Base-by-base conservation (phyloP, 1,284 basidiomycete genomes). In the Uromyces viciae-fabae region DNA sequence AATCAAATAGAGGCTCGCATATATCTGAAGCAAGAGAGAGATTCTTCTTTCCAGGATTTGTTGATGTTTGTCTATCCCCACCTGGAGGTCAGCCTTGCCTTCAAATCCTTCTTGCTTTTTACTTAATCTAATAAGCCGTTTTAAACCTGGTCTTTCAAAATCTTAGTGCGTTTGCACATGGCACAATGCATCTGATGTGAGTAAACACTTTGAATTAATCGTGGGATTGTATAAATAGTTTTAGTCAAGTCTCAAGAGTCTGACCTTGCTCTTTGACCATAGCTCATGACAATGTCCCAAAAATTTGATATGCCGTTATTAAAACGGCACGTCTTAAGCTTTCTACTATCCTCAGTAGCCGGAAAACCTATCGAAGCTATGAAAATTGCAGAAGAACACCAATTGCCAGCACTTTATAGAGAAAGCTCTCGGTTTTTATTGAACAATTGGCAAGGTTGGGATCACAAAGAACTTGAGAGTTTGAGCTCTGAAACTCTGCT, bases 201-300 rank as follows among this genome's bases (percentile, higher is more conserved):
- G 69, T 72, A 38, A n/a, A 17, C 38, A 40, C 15, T 17, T n/a
- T 42, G 22, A 17, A 43, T 38, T 11, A 66, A 93, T 92, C 11
- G 94, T 95, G 78, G 92, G 92, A 0, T 96, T 94, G 82, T 81
- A 94, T 93, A 93, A 83, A 95, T 95, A 85, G 94, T 94, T 40
- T 93, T 93, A 84, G 91, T 25, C 9, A 38, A 33, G 31, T 25
- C 52, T 64, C n/a, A 43, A 17, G n/a, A 54, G 36, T 69, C n/a
- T 38, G 43, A 38, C 40, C 22, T 43, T 54, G 3, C 11, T 49
- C 0, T 58, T 38, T 62, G 66, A 71, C 54, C 5, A 46, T 33
- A 77, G 46, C 42, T 84, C 42, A 92, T 94, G 90, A 93, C 93
- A 84, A 92, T 94, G 56, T 90, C 92, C 1, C 90, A 92, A 85